Conservation (phyloP, 139 green algal species). For the Parachlorella kessleri region DNA sequence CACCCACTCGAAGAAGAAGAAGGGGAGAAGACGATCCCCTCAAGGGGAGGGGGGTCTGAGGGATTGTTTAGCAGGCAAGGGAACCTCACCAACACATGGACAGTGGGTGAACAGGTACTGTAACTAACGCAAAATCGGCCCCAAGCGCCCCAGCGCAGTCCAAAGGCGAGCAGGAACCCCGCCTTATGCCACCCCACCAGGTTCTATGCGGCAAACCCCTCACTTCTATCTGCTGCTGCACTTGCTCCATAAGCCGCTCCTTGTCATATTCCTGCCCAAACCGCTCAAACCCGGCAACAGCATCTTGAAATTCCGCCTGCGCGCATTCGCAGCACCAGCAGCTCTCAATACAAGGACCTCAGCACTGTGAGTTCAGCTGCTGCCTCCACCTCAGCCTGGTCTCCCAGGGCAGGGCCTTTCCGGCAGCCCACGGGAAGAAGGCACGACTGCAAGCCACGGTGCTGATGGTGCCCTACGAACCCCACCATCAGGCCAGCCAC, state of each 20-base stretch:
- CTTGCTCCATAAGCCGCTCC: slow-evolving; percentile 45
- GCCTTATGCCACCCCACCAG: too few species aligned
- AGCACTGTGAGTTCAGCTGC: neutral
- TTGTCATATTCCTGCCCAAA: slow-evolving; percentile 35
- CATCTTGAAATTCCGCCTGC: slow-evolving; percentile 32
- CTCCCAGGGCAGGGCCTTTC: neutral
- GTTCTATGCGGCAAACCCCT: too few species aligned
- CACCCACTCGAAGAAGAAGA: neutral
- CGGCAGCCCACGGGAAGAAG: too few species aligned
- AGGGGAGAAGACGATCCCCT: neutral
- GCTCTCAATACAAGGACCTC: neutral
- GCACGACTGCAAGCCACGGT: too few species aligned
- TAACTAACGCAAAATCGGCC: too few species aligned
- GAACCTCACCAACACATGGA: too few species aligned
- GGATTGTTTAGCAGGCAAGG: too few species aligned
- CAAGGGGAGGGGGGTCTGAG: too few species aligned
- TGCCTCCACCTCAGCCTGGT: neutral
- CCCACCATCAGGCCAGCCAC: neutral
- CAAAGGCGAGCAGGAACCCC: too few species aligned
- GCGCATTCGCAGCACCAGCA: neutral
- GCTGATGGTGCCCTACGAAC: too few species aligned
- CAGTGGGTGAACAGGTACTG: too few species aligned
- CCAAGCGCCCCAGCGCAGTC: too few species aligned
- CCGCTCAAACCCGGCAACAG: slow-evolving; percentile 18
- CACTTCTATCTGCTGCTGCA: slow-evolving; percentile 19